Evolutionary conservation across 2,329 filamentous ascomycete species (phyloP).

Genomic region (Metarhizium sp.): DNA sequence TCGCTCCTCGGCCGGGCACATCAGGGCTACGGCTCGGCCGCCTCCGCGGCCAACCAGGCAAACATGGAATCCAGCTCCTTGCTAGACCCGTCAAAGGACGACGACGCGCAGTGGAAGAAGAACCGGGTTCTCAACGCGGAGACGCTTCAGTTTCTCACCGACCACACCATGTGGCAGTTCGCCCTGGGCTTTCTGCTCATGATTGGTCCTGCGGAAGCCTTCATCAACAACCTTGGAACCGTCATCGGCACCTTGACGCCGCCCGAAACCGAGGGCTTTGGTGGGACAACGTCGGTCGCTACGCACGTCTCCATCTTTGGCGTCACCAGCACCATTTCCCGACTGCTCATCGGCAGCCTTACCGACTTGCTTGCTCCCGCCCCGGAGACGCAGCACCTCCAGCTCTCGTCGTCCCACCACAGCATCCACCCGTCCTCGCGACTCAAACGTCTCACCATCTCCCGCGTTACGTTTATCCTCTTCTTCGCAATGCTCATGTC

Average conservation of each 20-base stretch:
- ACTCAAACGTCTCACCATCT: conserved; percentile 48
- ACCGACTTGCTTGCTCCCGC: conserved; percentile 76
- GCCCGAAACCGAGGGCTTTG: conserved; percentile 34
- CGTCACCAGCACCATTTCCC: conserved; percentile 79
- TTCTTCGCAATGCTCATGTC: conserved; percentile 66
- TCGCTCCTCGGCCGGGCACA: conserved; percentile 55
- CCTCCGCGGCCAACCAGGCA: conserved; percentile 31
- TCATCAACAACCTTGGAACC: conserved; percentile 94
- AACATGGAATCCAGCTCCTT: conserved; percentile 36
- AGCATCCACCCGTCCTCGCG: conserved; percentile 10
- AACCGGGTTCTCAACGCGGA: conserved; percentile 86
- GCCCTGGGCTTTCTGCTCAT: conserved; percentile 87
- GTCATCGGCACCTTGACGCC: conserved; percentile 79
- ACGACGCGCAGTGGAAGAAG: conserved; percentile 61
- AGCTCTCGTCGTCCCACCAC: conserved; percentile 25
- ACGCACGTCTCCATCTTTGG: conserved; percentile 93
- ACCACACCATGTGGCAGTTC: conserved; percentile 94
- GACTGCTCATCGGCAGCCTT: conserved; percentile 79
- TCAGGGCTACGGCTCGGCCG: conserved; percentile 53
- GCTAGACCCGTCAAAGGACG: conserved; percentile 30
- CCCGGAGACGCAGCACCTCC: conserved; percentile 49
- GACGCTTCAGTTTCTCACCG: conserved; percentile 72
- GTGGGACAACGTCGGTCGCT: conserved; percentile 51
- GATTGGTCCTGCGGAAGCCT: conserved; percentile 91
- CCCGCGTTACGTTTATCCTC: conserved; percentile 72